Conservation (phyloP, 2,329 filamentous ascomycete species). For the Pseudogymnoascus sp. region DNA sequence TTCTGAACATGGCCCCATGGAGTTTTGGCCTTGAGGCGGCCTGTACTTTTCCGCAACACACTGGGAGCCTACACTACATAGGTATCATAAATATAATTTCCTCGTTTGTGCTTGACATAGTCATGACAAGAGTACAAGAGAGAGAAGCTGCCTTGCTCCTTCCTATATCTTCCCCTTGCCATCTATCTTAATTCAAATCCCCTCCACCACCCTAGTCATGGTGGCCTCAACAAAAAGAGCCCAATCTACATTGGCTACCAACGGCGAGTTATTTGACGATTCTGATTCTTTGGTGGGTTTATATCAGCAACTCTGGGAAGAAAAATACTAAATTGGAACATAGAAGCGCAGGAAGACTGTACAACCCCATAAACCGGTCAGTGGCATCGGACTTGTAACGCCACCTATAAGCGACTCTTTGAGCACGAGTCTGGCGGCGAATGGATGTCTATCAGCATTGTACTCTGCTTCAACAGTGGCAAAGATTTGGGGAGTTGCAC, state of each 20-base stretch:
- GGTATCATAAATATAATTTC: neutral
- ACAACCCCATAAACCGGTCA: neutral
- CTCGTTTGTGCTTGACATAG: neutral
- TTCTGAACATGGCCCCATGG: neutral
- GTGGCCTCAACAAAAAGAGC: neutral
- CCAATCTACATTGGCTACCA: neutral
- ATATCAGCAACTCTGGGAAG: neutral
- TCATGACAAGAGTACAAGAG: neutral
- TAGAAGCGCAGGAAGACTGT: neutral
- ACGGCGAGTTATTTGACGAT: neutral
- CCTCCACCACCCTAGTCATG: neutral
- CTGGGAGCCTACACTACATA: neutral
- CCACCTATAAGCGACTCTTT: neutral
- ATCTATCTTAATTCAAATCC: neutral
- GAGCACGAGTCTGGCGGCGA: neutral
- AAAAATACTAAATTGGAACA: neutral
- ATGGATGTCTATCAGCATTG: constrained; percentile 10
- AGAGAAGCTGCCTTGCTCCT: neutral
- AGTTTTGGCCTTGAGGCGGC: neutral
- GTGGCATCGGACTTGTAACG: neutral
- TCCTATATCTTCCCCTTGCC: neutral
- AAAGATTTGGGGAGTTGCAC: constrained; percentile 22
- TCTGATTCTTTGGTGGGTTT: neutral
- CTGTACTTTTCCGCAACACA: neutral
- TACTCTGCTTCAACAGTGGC: constrained; percentile 17